These are phyloP conservation scores for Metroxylon sagu DNA, from an alignment of 176 grass and related monocot species.

Conservation along the genomic window DNA sequence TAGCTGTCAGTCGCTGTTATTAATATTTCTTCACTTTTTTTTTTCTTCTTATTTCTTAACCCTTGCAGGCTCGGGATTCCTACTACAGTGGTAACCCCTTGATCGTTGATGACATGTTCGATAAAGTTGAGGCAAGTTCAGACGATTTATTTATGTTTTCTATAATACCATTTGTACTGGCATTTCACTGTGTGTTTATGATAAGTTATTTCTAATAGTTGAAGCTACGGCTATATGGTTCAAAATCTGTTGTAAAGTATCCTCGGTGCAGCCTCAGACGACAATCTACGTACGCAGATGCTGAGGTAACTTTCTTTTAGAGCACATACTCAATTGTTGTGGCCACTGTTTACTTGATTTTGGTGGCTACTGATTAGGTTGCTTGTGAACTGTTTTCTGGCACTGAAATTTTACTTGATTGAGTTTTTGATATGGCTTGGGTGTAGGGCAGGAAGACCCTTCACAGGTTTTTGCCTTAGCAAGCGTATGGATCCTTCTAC, in stretches of 20 bases:
- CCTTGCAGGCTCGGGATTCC: conserved; percentile 65
- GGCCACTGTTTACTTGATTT: too few relatives aligned
- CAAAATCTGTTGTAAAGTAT: conserved; percentile 82
- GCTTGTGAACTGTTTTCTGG: not conserved
- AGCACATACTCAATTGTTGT: too few relatives aligned
- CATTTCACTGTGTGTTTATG: conserved; percentile 4
- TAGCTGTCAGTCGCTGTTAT: too few relatives aligned
- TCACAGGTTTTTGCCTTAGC: conserved; percentile 63
- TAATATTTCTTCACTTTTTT: not conserved
- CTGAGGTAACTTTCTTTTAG: conserved; percentile 48
- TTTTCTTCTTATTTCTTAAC: not conserved
- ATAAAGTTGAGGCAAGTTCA: conserved; percentile 82
- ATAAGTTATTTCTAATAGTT: conserved; percentile 26
- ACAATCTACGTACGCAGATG: conserved; percentile 74
- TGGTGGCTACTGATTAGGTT: too few relatives aligned
- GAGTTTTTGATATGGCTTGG: conserved; percentile 34
- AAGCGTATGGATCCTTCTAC: conserved; percentile 73
- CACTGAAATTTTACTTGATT: conserved; percentile 20
- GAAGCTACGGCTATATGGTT: conserved; percentile 84
- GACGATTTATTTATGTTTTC: not conserved
- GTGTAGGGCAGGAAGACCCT: conserved; percentile 91
- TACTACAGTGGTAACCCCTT: conserved; percentile 90
- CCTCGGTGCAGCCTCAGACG: conserved; percentile 84
- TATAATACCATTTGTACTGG: not conserved
- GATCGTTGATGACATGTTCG: conserved; percentile 90